phyloP scores from a whole-genome alignment of 1,284 basidiomycete genomes.

The Pyrrhoderma noxium region DNA sequence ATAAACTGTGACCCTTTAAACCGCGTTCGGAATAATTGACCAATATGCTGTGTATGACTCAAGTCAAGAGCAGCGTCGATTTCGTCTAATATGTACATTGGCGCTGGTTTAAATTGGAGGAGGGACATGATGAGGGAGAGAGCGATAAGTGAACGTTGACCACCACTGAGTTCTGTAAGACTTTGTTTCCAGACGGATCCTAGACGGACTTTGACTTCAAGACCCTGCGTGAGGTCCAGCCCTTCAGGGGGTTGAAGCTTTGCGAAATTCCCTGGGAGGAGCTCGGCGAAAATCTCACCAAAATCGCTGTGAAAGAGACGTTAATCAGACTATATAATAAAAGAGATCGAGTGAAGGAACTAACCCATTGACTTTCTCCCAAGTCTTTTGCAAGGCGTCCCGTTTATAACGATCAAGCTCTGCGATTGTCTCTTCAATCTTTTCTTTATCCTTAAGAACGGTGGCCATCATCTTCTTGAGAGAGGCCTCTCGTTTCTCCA shows the following conservation, averaged over 20 bases:
- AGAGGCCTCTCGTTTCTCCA: conserved; percentile 89
- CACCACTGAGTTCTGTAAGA: conserved; percentile 93
- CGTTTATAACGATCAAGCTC: conserved; percentile 93
- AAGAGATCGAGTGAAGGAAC: conserved; percentile 23
- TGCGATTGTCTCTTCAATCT: conserved; percentile 92
- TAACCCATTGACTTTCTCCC: conserved; percentile 90
- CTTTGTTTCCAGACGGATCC: conserved; percentile 97
- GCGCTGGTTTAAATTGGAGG: conserved; percentile 98
- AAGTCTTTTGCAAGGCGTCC: conserved; percentile 90
- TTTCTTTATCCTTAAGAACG: conserved; percentile 90
- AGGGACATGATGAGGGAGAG: conserved; percentile 97
- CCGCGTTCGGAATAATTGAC: conserved; percentile 91
- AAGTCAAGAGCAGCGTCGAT: conserved; percentile 96
- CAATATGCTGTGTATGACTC: conserved; percentile 95
- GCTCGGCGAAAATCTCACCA: conserved; percentile 92
- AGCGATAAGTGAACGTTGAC: conserved; percentile 96
- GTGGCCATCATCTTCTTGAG: conserved; percentile 86
- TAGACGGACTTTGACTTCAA: conserved; percentile 95
- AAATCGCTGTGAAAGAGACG: conserved; percentile 63
- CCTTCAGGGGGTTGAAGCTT: conserved; percentile 93
- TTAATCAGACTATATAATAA: neutral
- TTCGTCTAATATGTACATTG: conserved; percentile 99
- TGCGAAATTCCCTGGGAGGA: conserved; percentile 94
- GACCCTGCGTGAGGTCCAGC: conserved; percentile 87
- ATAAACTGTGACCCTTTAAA: conserved; percentile 99